Conservation (phyloP, 2,329 filamentous ascomycete genomes). For the Aureobasidium uvarum region DNA sequence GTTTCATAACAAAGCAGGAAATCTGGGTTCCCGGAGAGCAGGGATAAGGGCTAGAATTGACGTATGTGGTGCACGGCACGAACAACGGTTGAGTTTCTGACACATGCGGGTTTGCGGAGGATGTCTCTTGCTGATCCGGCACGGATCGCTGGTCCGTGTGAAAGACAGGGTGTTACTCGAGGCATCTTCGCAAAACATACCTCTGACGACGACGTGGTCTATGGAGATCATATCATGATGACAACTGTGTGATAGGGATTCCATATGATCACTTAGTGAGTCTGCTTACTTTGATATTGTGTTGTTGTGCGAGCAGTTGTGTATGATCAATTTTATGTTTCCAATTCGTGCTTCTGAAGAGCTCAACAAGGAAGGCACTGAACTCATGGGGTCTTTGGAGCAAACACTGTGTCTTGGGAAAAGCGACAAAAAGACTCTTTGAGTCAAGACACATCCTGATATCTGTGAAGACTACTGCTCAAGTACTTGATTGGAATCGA, state of each 20-base stretch:
- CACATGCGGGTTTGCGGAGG: background rate
- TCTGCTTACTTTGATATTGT: background rate
- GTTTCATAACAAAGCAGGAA: background rate
- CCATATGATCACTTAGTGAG: no score
- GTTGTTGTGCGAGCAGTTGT: no score
- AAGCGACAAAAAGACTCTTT: no score
- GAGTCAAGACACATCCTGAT: no score
- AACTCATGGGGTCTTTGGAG: no score
- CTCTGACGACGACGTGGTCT: background rate
- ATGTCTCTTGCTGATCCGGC: background rate
- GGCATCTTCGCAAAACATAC: background rate
- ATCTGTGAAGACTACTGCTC: background rate
- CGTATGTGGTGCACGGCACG: constrained; percentile 4
- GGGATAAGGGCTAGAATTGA: background rate
- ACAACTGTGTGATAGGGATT: no score
- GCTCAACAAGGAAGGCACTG: no score
- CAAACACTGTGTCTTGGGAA: no score
- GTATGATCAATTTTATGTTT: no score
- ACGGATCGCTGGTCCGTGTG: background rate
- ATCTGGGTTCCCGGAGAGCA: background rate
- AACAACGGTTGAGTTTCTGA: constrained; percentile 4
- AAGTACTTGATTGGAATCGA: background rate
- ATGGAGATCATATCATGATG: background rate
- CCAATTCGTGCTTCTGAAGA: no score
- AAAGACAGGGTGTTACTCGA: background rate